A percentile compares a stretch with the other conserved stretches of the same genome.
These are phyloP conservation scores for Pichia gijzeniarum DNA, from an alignment of 805 yeast species.

Conservation along the genomic window DNA sequence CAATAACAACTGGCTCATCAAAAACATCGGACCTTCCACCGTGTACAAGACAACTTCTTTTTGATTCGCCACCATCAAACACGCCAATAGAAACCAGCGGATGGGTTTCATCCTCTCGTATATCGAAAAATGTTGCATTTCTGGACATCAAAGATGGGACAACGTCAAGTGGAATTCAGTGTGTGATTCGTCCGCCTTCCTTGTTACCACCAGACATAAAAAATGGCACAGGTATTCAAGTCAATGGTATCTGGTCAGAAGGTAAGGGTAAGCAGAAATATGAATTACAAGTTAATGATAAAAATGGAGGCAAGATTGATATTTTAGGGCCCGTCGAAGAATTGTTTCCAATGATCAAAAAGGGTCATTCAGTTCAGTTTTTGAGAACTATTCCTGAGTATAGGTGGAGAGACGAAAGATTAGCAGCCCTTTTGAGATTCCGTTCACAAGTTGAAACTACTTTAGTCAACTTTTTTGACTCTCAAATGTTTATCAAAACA, in stretches of 20 bases:
- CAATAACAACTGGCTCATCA: not conserved
- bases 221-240: slow-evolving; percentile 33
- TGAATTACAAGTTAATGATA: slow-evolving; percentile 41
- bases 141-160: slow-evolving; percentile 80
- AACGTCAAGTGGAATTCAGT: slow-evolving; percentile 43
- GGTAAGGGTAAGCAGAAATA: slow-evolving; percentile 46
- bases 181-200: slow-evolving; percentile 42
- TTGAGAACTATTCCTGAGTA: slow-evolving; percentile 69
- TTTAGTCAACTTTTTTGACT: slow-evolving; percentile 48
- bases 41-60: slow-evolving; percentile 27
- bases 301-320: slow-evolving; percentile 27
- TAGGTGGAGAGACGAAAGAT: slow-evolving; percentile 65
- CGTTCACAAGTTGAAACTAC: slow-evolving; percentile 60
- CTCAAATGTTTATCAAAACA: slow-evolving; percentile 57
- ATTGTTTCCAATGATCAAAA: slow-evolving; percentile 79
- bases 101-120: slow-evolving; percentile 66
- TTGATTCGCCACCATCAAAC: slow-evolving; percentile 32
- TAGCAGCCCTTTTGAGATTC: slow-evolving; percentile 62
- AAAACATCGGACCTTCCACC: slow-evolving; percentile 15
- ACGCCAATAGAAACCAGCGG: slow-evolving; percentile 50
- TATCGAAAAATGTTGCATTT: slow-evolving; percentile 72
- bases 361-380: slow-evolving; percentile 57
- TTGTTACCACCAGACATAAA: slow-evolving; percentile 26
- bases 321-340: slow-evolving; percentile 58
- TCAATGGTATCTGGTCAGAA: slow-evolving; percentile 32